Evolutionary conservation across 345 rosid genomes (phyloP), one percentile per base, ranked within the genome.

Genomic region (Citrus unshiu): DNA sequence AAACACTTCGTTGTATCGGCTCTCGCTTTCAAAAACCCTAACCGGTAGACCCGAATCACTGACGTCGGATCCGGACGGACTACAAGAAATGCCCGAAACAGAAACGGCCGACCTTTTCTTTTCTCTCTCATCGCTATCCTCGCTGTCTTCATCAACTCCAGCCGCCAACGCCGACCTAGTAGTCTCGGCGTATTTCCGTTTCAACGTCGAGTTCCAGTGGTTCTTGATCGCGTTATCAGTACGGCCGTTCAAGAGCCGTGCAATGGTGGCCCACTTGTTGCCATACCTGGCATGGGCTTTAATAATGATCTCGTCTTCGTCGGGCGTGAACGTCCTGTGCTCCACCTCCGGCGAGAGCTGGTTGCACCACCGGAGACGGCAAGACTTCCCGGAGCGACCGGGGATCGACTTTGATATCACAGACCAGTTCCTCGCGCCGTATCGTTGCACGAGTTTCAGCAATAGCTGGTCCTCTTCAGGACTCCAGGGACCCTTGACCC

Each of bases 161-260:
- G 77, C 62, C 2, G 37, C 40, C 61, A 10, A 8, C 9, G 43
- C 57, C 6, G 16, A 25, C 40, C 30, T 46, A 22, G 78, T 13
- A 46, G 51, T 46, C 5, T 46, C 51, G 5, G 51, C 30, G 54
- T 54, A 69, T 74, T 83, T 86, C 37, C 93, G 75, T 77, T 89
- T 89, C 62, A 90, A 84, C 9, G 91, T 87, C 4, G 92, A 89
- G 83, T 89, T 89, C 93, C 93, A 91, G 74, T 89, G 95, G 80
- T 91, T 89, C 65, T 89, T 89, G 30, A 91, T 79, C 40, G 90
- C 85, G 83, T 88, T 91, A 58, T 89, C 91, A 3, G 95, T 87
- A 6, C 91, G 91, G 14, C 93, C 90, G 67, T 84, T 76, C 35
- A 91, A 86, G 35, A 86, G 87, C 66, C 88, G 83, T 2, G 93